A percentile compares a stretch with the other conserved stretches of the same genome.
Evolutionary conservation across 331 rosid genomes (phyloP).

Genomic region (Phaseolus coccineus): DNA sequence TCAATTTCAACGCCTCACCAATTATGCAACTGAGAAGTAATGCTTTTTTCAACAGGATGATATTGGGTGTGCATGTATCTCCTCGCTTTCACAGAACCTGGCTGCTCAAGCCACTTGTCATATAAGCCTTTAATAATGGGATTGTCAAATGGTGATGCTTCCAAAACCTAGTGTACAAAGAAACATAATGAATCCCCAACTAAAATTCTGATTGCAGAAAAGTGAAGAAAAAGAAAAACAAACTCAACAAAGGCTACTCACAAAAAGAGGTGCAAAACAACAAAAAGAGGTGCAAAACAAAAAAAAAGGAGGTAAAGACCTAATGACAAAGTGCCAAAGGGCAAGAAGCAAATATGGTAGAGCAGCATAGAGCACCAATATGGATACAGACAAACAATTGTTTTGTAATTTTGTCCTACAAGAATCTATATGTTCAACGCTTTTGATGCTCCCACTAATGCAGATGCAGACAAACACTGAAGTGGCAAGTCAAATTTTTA

Average conservation of each 20-base stretch:
- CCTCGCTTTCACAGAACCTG: slow-evolving; percentile 90
- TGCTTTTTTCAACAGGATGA: slow-evolving; percentile 83
- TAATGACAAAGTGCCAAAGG: background rate
- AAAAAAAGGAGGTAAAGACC: background rate
- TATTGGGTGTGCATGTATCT: slow-evolving; percentile 79
- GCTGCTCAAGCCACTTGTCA: slow-evolving; percentile 82
- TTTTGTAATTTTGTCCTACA: background rate
- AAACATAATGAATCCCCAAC: slow-evolving; percentile 15
- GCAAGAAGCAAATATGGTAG: slow-evolving; percentile 9
- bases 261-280: background rate
- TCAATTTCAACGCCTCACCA: slow-evolving; percentile 64
- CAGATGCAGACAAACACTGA: background rate
- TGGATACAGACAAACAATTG: background rate
- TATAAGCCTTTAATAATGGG: slow-evolving; percentile 67
- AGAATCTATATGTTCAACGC: slow-evolving; percentile 11
- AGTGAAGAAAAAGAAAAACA: background rate
- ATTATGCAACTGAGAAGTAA: slow-evolving; percentile 85
- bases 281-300: background rate
- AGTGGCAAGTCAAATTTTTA: slow-evolving; percentile 9
- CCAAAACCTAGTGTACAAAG: slow-evolving; percentile 58
- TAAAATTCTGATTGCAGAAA: slow-evolving; percentile 7
- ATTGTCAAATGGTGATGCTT: slow-evolving; percentile 74
- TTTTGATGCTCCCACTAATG: slow-evolving; percentile 21
- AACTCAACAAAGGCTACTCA: background rate
- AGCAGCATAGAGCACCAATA: background rate